Evolutionary conservation across 2,329 filamentous ascomycete species (phyloP), one percentile per base, ranked within the genome.

Genomic region (Penicillium sp.): DNA sequence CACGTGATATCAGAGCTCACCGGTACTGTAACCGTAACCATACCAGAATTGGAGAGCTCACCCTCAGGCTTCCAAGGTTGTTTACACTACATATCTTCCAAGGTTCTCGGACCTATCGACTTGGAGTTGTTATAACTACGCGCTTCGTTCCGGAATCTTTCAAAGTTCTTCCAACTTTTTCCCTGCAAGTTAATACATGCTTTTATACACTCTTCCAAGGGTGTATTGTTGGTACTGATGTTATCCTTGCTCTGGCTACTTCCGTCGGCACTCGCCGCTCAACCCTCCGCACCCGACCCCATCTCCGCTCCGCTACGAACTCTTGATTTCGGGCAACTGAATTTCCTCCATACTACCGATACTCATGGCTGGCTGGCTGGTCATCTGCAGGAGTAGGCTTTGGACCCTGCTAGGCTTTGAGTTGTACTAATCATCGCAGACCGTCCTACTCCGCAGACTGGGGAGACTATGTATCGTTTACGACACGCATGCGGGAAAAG

Each of bases 391-490:
- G 94, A 99, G 87, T 91, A 79, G 69, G 82, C 49, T 33, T n/a
- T 45, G 21, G 4, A 38, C 25, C 39, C 51, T 33, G 40, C 46
- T 51, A 41, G 36, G 55, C 19, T 50, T 29, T 47, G 50, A 58
- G 36, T 48, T 57, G 55, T 53, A 63, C 64, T 64, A 56, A 67
- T 55, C 40, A 38, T 53, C 53, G 41, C 60, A 91, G 89, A 77
- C 82, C 91, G 3, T 93, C 94, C 59, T 99, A 95, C 75, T 92
- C 91, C 7, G 93, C 91, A 46, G 94, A 99, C 75, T 97, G 94
- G 92, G 94, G 94, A 57, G 94, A 99, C 76, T 99, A 97, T 75
- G 84, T 97, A 67, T 97, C 93, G 7, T 97, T 99, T 71, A 86
- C 92, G 34, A 81, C 88, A 36, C 91, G 93, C 70, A 85, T 99